Evolutionary conservation across 441 rosid species (phyloP).

Genomic region (Adansonia rubrostipa): DNA sequence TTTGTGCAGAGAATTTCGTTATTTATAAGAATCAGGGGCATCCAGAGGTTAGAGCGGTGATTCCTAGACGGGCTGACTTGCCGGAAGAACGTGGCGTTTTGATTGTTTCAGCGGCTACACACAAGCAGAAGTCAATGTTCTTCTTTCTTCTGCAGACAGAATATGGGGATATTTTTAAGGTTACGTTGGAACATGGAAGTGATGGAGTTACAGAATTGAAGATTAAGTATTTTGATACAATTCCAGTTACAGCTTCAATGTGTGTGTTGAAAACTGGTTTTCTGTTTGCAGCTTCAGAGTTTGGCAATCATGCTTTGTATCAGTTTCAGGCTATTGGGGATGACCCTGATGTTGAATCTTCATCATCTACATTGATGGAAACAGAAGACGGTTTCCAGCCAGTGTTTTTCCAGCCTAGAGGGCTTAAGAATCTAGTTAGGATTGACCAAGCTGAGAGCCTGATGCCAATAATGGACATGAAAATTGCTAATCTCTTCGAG

Average conservation of each 20-base stretch:
- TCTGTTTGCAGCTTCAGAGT: slow-evolving; percentile 88
- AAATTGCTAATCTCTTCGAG: slow-evolving; percentile 79
- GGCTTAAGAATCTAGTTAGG: slow-evolving; percentile 89
- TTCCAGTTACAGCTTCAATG: slow-evolving; percentile 82
- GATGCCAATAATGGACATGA: slow-evolving; percentile 98
- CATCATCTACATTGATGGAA: slow-evolving; percentile 71
- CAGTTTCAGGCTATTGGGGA: slow-evolving; percentile 24
- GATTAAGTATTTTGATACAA: slow-evolving; percentile 91
- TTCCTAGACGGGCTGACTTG: slow-evolving; percentile 89
- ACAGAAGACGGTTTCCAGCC: slow-evolving; percentile 96
- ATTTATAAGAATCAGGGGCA: slow-evolving; percentile 93
- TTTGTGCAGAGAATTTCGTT: slow-evolving; percentile 95
- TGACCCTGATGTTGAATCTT: slow-evolving; percentile 24
- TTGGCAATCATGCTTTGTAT: slow-evolving; percentile 90
- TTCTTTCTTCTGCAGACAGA: slow-evolving; percentile 96
- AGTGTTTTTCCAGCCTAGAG: slow-evolving; percentile 87
- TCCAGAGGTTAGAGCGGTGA: slow-evolving; percentile 86
- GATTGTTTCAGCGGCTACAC: slow-evolving; percentile 86
- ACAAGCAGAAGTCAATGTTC: slow-evolving; percentile 86
- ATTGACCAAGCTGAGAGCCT: slow-evolving; percentile 94
- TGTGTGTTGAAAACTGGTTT: slow-evolving; percentile 91
- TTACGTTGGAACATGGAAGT: slow-evolving; percentile 73
- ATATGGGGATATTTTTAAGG: slow-evolving; percentile 91
- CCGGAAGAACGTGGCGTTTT: slow-evolving; percentile 92
- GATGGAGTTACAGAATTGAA: slow-evolving; percentile 79